Percentiles rank a stretch among this genome's conserved stretches.
phyloP scores from a whole-genome alignment of 176 grass and related monocot species.

The Zea luxurians region DNA sequence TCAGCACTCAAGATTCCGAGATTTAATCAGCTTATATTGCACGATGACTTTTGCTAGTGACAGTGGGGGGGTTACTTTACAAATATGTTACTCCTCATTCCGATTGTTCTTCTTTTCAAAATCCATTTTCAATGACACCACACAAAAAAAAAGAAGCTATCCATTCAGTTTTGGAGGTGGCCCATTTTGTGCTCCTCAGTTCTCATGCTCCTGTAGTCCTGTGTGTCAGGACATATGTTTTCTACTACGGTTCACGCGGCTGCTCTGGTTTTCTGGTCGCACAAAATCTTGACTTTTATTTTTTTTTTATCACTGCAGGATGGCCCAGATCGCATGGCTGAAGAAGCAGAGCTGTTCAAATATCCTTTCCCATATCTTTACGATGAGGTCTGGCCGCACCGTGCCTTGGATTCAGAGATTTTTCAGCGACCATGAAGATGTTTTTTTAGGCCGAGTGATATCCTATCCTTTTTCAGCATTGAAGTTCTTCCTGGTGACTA shows the following conservation, averaged over 20 bases:
- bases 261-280: conserved; percentile 20
- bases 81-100: background rate
- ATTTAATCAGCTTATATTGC: background rate
- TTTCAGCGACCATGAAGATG: background rate
- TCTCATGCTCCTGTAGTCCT: background rate
- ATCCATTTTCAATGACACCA: background rate
- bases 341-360: conserved; percentile 74
- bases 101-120: background rate
- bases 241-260: background rate
- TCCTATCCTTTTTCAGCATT: background rate
- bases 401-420: background rate
- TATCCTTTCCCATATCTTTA: conserved; percentile 90
- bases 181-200: background rate
- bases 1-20: too few species aligned
- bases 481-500: background rate
- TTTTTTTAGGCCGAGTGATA: background rate
- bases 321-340: conserved; percentile 72
- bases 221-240: background rate
- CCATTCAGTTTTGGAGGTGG: background rate
- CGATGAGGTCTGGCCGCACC: conserved; percentile 57
- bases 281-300: background rate
- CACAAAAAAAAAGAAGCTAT: background rate
- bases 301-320: conserved; percentile 51
- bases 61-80: background rate
- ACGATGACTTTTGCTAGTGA: background rate